phyloP scores from a whole-genome alignment of 148 eudicot species.

The Dysphania ambrosioides region DNA sequence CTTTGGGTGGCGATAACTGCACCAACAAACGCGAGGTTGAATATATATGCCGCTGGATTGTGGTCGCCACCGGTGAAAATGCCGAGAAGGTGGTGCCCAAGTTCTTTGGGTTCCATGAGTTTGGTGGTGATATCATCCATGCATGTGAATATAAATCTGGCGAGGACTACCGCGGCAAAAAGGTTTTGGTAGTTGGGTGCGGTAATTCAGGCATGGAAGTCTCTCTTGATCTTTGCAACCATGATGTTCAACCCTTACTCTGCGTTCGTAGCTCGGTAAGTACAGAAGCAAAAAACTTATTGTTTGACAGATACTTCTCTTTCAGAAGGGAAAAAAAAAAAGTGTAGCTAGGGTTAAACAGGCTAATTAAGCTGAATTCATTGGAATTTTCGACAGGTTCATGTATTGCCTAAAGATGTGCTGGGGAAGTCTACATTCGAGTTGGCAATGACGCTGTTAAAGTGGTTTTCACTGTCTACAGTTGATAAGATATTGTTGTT shows the following conservation, averaged over 20 bases:
- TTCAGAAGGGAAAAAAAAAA: not conserved
- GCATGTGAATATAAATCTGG: constrained; percentile 82
- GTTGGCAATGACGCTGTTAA: constrained; percentile 56
- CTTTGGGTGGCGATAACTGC: not conserved
- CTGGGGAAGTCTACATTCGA: constrained; percentile 78
- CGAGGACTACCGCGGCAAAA: constrained; percentile 48
- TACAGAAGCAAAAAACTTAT: not conserved
- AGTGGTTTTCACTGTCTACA: constrained; percentile 47
- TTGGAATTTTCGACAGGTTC: constrained; percentile 47
- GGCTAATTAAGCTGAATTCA: not conserved
- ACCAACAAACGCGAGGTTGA: constrained; percentile 41
- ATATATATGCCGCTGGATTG: constrained; percentile 88
- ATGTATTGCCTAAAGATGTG: constrained; percentile 73
- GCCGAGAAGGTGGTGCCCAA: constrained; percentile 89
- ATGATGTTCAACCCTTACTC: constrained; percentile 60
- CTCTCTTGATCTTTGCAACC: constrained; percentile 83
- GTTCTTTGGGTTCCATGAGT: constrained; percentile 66
- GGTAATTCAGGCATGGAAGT: constrained; percentile 99
- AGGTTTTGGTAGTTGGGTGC: constrained; percentile 80
- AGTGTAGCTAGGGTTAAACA: not conserved
- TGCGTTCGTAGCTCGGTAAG: constrained; percentile 76
- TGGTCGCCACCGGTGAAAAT: constrained; percentile 93
- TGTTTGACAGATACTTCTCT: no score
- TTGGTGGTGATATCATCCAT: constrained; percentile 64
- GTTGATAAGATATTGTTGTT: constrained; percentile 65